A percentile compares a stretch with the other conserved stretches of the same genome.
These are phyloP conservation scores for Oryza longistaminata DNA, from an alignment of 176 grass and related monocot species.

Conservation along the genomic window DNA sequence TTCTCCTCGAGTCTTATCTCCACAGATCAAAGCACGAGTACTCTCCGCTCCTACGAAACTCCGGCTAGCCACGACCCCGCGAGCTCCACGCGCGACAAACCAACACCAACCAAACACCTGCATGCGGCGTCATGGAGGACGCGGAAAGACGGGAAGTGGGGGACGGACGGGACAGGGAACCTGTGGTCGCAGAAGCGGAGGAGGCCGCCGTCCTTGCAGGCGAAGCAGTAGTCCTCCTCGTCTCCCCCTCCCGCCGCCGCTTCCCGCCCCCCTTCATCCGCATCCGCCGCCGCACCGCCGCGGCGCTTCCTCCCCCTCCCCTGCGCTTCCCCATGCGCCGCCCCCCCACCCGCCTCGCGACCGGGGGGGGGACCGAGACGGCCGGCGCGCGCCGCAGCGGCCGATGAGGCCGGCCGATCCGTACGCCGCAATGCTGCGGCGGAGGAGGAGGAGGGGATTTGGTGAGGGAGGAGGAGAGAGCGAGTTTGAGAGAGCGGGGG, in stretches of 20 bases:
- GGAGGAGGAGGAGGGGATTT: not conserved
- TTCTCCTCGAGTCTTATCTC: not conserved
- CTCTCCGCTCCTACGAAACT: not conserved
- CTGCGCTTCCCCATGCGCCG: constrained; percentile 18
- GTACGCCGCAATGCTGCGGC: not conserved
- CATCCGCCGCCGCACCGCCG: not conserved
- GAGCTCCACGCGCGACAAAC: not conserved
- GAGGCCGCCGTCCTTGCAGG: constrained; percentile 53
- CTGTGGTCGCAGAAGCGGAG: constrained; percentile 53
- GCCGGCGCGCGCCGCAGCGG: too few relatives aligned
- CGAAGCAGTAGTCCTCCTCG: constrained; percentile 47
- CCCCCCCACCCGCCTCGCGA: not conserved
- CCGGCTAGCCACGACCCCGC: too few relatives aligned
- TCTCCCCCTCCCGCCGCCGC: constrained; percentile 19
- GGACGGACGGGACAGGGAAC: constrained; percentile 5
- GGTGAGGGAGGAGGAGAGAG: too few relatives aligned
- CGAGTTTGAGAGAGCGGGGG: not conserved
- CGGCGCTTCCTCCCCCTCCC: not conserved
- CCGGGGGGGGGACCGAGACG: not conserved
- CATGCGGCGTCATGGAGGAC: not conserved
- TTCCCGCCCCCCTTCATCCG: not conserved
- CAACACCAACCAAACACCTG: not conserved
- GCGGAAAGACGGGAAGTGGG: too few relatives aligned
- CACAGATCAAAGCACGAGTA: not conserved
- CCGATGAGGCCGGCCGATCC: not conserved